Evolutionary conservation across 805 yeast species (phyloP).

Genomic region (Lipomyces kockii): DNA sequence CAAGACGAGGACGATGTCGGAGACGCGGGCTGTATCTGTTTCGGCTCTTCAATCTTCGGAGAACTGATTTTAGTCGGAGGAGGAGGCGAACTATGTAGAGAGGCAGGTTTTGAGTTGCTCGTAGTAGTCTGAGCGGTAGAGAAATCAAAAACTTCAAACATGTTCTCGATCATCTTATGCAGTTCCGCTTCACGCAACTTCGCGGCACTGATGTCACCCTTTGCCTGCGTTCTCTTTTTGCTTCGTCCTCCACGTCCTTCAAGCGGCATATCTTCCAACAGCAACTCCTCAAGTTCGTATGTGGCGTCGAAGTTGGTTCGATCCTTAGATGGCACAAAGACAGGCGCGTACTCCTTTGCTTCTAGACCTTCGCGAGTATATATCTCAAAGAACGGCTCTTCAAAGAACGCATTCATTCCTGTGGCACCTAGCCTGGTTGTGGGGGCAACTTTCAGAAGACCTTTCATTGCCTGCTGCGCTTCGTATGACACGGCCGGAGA

Average conservation of each 20-base stretch:
- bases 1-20: background rate
- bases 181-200: slow-evolving; percentile 12
- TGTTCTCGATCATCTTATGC: slow-evolving; percentile 8
- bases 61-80: background rate
- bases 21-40: background rate
- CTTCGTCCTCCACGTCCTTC: slow-evolving; percentile 3
- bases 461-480: slow-evolving; percentile 73
- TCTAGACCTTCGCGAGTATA: slow-evolving; percentile 28
- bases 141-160: slow-evolving; percentile 22
- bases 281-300: slow-evolving; percentile 32
- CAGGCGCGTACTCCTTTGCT: slow-evolving; percentile 17
- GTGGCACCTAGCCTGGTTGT: slow-evolving; percentile 67
- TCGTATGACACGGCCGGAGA: slow-evolving; percentile 57
- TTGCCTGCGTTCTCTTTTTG: background rate
- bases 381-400: slow-evolving; percentile 74
- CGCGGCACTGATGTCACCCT: background rate
- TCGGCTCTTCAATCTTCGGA: background rate
- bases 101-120: background rate
- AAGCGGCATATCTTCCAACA: slow-evolving; percentile 21
- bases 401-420: slow-evolving; percentile 76
- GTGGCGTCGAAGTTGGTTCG: slow-evolving; percentile 22
- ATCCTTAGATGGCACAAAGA: slow-evolving; percentile 26
- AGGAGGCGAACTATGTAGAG: background rate
- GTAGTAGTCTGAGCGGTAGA: background rate
- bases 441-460: slow-evolving; percentile 67